A percentile compares a stretch with the other conserved stretches of the same genome.
phyloP scores from a whole-genome alignment of 768 basidiomycete genomes.

The Boletus rubroflammeus region DNA sequence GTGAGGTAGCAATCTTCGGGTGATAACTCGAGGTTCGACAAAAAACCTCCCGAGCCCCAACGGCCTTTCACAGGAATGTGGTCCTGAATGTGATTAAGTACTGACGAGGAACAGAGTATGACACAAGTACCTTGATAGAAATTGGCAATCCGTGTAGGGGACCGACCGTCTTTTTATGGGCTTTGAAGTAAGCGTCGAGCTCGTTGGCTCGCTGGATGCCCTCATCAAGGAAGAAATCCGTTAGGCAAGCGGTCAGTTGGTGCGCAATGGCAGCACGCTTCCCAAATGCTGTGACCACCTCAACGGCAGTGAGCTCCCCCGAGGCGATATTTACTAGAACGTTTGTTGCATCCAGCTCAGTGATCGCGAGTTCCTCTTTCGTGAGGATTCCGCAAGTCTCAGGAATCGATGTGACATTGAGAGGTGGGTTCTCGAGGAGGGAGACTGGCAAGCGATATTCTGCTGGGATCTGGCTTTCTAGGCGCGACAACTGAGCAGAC shows the following conservation, averaged over 20 bases:
- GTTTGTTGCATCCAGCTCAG: conserved; percentile 37
- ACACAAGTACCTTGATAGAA: conserved; percentile 36
- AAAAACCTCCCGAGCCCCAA: conserved; percentile 36
- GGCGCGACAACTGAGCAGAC: conserved; percentile 12
- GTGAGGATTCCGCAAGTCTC: conserved; percentile 31
- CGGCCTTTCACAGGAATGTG: conserved; percentile 40
- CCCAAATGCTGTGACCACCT: conserved; percentile 40
- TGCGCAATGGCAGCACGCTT: conserved; percentile 54
- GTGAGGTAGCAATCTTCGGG: conserved; percentile 29
- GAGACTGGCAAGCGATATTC: conserved; percentile 13
- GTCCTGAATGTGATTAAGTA: conserved; percentile 28
- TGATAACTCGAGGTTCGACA: conserved; percentile 20
- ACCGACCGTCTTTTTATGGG: conserved; percentile 39
- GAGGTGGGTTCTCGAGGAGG: conserved; percentile 20
- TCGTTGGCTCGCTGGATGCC: conserved; percentile 37
- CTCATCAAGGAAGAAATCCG: conserved; percentile 45
- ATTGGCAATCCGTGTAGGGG: conserved; percentile 42
- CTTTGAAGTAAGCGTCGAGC: conserved; percentile 37
- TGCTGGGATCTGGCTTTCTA: conserved; percentile 23
- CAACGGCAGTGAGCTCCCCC: conserved; percentile 35
- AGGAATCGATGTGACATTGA: conserved; percentile 34
- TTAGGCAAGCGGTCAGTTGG: conserved; percentile 39
- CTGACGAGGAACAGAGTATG: background rate
- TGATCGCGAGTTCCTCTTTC: conserved; percentile 31
- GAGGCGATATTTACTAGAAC: conserved; percentile 27